phyloP scores from a whole-genome alignment of 441 rosid species.

The Croton laevigatus region DNA sequence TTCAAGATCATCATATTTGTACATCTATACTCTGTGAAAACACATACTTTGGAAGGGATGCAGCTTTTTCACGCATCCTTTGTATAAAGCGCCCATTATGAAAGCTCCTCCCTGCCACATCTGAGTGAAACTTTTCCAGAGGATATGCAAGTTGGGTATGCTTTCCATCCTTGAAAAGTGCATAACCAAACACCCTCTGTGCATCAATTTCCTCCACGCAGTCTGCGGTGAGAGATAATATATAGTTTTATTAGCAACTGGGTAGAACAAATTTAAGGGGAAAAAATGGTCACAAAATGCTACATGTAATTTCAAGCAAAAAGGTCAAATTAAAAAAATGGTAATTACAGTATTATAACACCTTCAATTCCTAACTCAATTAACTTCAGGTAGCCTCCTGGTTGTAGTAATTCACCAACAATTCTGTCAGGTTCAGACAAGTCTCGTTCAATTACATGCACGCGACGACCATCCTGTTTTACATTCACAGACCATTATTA shows the following conservation, averaged over 20 bases:
- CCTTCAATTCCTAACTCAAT: slow-evolving; percentile 25
- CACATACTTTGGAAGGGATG: slow-evolving; percentile 17
- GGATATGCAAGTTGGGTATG: slow-evolving; percentile 17
- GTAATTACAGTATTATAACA: not conserved
- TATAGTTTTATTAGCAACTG: not conserved
- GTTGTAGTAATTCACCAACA: slow-evolving; percentile 24
- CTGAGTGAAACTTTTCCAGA: slow-evolving; percentile 14
- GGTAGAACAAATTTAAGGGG: not conserved
- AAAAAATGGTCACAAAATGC: not conserved
- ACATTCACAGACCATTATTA: not conserved
- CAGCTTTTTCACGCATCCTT: slow-evolving; percentile 22
- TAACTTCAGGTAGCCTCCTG: slow-evolving; percentile 23
- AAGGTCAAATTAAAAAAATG: not conserved
- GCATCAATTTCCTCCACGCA: slow-evolving; percentile 24
- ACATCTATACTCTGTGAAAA: not conserved
- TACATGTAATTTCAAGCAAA: not conserved
- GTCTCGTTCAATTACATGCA: slow-evolving; percentile 22
- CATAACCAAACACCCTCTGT: slow-evolving; percentile 21
- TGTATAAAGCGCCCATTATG: slow-evolving; percentile 25
- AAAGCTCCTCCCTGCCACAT: slow-evolving; percentile 23
- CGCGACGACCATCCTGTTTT: slow-evolving; percentile 22
- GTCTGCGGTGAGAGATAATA: slow-evolving; percentile 2
- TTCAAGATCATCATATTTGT: not conserved
- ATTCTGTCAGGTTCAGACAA: slow-evolving; percentile 22
- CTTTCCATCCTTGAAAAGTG: slow-evolving; percentile 16